Conservation (phyloP, 768 basidiomycete genomes). For the Rhizopogon sp. region DNA sequence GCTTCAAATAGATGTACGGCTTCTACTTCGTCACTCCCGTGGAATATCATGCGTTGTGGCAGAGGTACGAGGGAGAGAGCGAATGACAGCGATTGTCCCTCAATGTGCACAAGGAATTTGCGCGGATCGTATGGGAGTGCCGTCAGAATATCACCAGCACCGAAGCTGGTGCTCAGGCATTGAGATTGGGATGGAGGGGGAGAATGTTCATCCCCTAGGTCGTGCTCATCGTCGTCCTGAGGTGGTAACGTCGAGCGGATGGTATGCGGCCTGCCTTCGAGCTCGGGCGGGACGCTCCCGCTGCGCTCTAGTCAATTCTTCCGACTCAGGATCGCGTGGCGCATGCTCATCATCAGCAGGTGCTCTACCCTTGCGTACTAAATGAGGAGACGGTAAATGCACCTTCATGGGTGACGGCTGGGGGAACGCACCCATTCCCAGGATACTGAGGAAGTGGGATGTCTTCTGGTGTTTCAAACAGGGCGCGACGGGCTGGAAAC, state of each 20-base stretch:
- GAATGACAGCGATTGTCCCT: constrained; percentile 57
- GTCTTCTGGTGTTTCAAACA: constrained; percentile 61
- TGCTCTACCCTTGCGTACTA: constrained; percentile 10
- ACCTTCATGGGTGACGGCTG: constrained; percentile 65
- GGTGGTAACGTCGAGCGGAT: constrained; percentile 14
- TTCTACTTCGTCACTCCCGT: constrained; percentile 44
- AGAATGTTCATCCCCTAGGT: constrained; percentile 12
- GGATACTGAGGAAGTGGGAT: constrained; percentile 56
- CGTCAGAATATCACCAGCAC: constrained; percentile 51
- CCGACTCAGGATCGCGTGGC: constrained; percentile 10
- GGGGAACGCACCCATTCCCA: constrained; percentile 94
- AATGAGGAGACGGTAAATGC: constrained; percentile 30
- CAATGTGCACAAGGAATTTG: constrained; percentile 60
- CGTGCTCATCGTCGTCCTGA: constrained; percentile 16
- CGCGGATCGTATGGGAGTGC: constrained; percentile 57
- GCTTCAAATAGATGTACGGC: constrained; percentile 50
- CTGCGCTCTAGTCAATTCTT: constrained; percentile 38
- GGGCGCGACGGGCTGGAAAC: constrained; percentile 43
- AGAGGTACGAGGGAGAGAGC: constrained; percentile 63
- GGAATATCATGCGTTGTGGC: constrained; percentile 19
- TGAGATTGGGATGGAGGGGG: not conserved
- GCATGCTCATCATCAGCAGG: constrained; percentile 4
- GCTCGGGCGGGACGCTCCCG: constrained; percentile 51
- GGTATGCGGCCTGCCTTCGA: constrained; percentile 39
- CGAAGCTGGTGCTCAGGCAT: constrained; percentile 27